Evolutionary conservation across 1,284 basidiomycete species (phyloP).

Genomic region (Athelia sp.): DNA sequence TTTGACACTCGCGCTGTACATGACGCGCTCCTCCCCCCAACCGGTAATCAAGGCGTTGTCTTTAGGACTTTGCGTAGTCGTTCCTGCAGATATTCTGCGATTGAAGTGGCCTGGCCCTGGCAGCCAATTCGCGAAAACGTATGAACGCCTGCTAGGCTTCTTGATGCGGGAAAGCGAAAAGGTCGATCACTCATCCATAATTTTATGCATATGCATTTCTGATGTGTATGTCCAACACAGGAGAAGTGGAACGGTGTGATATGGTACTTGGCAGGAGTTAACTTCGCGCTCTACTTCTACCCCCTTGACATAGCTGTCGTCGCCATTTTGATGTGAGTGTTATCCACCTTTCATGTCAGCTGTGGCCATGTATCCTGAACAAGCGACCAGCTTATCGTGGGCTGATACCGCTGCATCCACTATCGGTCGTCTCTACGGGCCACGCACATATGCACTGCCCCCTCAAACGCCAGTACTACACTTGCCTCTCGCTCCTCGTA

Average conservation of each 20-base stretch:
- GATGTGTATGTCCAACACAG: slow-evolving; percentile 27
- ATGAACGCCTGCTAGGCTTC: slow-evolving; percentile 78
- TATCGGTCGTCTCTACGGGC: slow-evolving; percentile 83
- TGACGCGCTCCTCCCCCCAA: slow-evolving; percentile 47
- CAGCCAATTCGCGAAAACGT: slow-evolving; percentile 61
- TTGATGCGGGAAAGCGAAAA: slow-evolving; percentile 95
- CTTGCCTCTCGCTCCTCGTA: slow-evolving; percentile 78
- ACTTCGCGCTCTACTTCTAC: slow-evolving; percentile 75
- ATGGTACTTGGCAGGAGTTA: slow-evolving; percentile 93
- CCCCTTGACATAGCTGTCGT: slow-evolving; percentile 87
- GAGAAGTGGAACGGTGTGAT: slow-evolving; percentile 83
- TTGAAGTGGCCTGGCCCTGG: slow-evolving; percentile 40
- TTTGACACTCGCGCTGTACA: slow-evolving; percentile 76
- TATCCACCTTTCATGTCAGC: slow-evolving; percentile 3
- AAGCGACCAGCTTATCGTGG: slow-evolving; percentile 77
- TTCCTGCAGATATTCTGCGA: slow-evolving; percentile 76
- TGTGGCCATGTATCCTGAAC: slow-evolving; percentile 1
- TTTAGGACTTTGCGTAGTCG: slow-evolving; percentile 65
- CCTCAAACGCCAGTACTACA: slow-evolving; percentile 47
- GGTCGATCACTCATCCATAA: slow-evolving; percentile 32
- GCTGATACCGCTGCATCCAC: slow-evolving; percentile 95
- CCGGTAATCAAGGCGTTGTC: slow-evolving; percentile 65
- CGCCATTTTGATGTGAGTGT: slow-evolving; percentile 79
- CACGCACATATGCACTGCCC: slow-evolving; percentile 73
- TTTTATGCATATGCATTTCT: not conserved